Evolutionary conservation across 371 early-diverging fungal species (phyloP).

Genomic region (Aphelidium insulamus): DNA sequence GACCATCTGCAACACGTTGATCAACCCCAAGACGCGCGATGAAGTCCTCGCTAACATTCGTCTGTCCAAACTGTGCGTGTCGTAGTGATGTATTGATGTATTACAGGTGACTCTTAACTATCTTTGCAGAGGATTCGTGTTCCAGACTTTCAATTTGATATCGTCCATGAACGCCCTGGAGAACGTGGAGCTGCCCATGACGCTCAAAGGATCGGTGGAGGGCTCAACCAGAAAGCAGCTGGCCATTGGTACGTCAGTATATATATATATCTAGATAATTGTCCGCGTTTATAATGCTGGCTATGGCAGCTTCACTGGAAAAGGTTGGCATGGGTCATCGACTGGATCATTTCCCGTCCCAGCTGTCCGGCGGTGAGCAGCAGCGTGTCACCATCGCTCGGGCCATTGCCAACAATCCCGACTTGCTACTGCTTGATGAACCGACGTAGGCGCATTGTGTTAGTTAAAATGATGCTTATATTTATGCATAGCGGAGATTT

Average conservation of each 20-base stretch:
- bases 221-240: constrained; percentile 1
- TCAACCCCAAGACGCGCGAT: constrained; percentile 7
- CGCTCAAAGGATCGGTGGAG: constrained; percentile 3
- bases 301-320: neutral
- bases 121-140: constrained; percentile 8
- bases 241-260: constrained; percentile 1
- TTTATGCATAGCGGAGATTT: constrained; percentile 7
- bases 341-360: constrained; percentile 7
- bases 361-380: constrained; percentile 24
- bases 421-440: constrained; percentile 18
- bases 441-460: constrained; percentile 8
- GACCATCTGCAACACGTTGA: constrained; percentile 4
- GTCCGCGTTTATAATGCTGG: neutral
- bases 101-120: neutral
- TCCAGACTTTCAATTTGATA: constrained; percentile 11
- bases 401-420: constrained; percentile 11
- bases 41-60: constrained; percentile 5
- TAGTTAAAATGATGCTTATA: neutral
- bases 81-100: neutral
- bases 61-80: constrained; percentile 5
- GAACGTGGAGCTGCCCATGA: constrained; percentile 12
- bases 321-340: constrained; percentile 9
- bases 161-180: constrained; percentile 9
- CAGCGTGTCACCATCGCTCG: constrained; percentile 20
- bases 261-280: neutral